Evolutionary conservation across 306 rosid genomes (phyloP).

Genomic region (Quercus parvula): DNA sequence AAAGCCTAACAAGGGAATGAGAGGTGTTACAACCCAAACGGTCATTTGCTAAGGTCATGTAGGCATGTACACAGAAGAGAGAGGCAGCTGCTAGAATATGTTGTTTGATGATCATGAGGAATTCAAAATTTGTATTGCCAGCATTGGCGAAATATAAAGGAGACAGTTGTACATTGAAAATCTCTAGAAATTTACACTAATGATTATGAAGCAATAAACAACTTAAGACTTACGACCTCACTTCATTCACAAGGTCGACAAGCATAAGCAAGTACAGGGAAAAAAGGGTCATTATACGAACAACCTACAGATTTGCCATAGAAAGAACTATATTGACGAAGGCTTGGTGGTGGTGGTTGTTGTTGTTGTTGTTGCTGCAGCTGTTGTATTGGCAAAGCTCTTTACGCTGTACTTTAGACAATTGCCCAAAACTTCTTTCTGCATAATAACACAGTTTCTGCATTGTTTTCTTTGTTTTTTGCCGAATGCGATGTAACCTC

Average conservation of each 20-base stretch:
- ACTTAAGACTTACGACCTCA: background rate
- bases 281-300: background rate
- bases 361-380: too few relatives aligned
- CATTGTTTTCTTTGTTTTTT: constrained; percentile 65
- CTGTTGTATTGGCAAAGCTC: background rate
- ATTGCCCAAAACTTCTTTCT: constrained; percentile 95
- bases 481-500: constrained; percentile 55
- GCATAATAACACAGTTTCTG: constrained; percentile 65
- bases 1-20: too few relatives aligned
- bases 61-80: too few relatives aligned
- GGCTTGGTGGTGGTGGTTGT: too few relatives aligned
- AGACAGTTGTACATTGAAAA: background rate
- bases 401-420: constrained; percentile 19
- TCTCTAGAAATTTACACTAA: background rate
- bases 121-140: background rate
- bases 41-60: too few relatives aligned
- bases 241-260: constrained; percentile 9
- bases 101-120: background rate
- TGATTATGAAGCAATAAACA: background rate
- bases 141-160: background rate
- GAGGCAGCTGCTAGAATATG: background rate
- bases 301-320: background rate
- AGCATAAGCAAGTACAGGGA: background rate
- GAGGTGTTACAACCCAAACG: too few relatives aligned
- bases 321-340: too few relatives aligned